A percentile compares a stretch with the other conserved stretches of the same genome.
Conservation (phyloP, 2,329 filamentous ascomycete genomes). For the Diaporthe humulicola region DNA sequence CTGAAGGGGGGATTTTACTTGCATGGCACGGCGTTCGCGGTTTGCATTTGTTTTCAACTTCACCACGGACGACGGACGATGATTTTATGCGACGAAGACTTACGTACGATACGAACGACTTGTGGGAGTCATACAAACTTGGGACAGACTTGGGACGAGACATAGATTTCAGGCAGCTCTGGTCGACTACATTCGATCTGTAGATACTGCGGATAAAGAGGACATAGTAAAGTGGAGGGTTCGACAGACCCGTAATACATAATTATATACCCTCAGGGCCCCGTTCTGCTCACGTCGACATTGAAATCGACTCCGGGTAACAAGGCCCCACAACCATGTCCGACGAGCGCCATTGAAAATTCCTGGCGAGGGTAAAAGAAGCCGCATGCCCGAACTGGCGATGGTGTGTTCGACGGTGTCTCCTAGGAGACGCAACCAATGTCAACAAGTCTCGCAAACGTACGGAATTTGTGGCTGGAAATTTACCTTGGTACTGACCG, state of each 20-base stretch:
- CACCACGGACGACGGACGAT: constrained; percentile 19
- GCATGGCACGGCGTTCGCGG: constrained; percentile 39
- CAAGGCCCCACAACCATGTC: background rate
- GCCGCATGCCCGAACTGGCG: background rate
- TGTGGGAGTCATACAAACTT: background rate
- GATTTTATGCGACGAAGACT: constrained; percentile 27
- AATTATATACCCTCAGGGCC: constrained; percentile 1
- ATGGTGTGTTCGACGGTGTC: background rate
- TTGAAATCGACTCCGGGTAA: background rate
- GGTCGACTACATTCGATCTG: background rate
- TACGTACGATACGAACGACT: constrained; percentile 23
- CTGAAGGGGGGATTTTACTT: background rate
- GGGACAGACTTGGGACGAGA: constrained; percentile 21
- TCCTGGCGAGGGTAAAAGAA: background rate
- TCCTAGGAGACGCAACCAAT: background rate
- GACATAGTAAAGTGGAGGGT: background rate
- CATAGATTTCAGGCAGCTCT: constrained; percentile 15
- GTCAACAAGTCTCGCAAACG: constrained; percentile 7
- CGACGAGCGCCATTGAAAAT: background rate
- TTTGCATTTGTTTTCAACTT: constrained; percentile 3
- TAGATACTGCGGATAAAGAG: constrained; percentile 9
- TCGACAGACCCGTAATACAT: constrained; percentile 26
- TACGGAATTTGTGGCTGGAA: constrained; percentile 14
- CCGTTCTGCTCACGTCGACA: background rate
- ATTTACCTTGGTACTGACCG: background rate